Percentiles rank a stretch among this genome's conserved stretches.
Conservation (phyloP, 2,329 filamentous ascomycete species). For the Phyllosticta capitalensis region DNA sequence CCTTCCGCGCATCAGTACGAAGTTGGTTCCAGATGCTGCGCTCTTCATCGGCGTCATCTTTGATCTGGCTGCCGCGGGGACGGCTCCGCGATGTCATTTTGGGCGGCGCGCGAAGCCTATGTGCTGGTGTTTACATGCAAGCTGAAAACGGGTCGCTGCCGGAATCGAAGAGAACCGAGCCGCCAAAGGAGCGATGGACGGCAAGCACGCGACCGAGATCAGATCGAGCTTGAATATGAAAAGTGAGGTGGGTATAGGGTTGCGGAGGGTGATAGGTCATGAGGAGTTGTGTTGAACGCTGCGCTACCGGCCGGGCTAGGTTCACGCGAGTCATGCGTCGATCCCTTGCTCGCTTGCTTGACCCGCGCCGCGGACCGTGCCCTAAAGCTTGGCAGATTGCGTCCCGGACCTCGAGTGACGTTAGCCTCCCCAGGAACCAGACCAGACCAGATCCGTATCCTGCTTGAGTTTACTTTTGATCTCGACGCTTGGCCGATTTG, state of each 20-base stretch:
- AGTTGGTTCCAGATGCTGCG: slow-evolving; percentile 41
- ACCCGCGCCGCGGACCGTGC: not conserved
- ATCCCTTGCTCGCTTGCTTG: not conserved
- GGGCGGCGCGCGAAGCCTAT: not conserved
- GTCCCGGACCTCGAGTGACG: not conserved
- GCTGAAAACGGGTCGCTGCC: not conserved
- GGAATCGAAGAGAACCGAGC: not conserved
- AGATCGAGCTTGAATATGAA: not conserved
- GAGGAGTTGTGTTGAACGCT: not conserved
- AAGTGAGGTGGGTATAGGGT: not conserved
- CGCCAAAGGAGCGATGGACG: not conserved
- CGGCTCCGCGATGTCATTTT: slow-evolving; percentile 38
- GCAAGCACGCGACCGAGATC: not conserved
- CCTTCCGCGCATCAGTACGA: slow-evolving; percentile 34
- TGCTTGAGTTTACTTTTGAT: not conserved
- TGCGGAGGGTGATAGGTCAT: not conserved
- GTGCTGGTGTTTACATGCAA: not conserved
- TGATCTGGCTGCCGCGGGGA: slow-evolving; percentile 32
- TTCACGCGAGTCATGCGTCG: not conserved
- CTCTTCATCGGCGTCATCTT: slow-evolving; percentile 43
- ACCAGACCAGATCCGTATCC: not conserved
- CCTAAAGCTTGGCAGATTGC: not conserved
- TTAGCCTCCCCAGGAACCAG: not conserved
- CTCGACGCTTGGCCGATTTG: not conserved
- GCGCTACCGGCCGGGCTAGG: not conserved